Evolutionary conservation across 2,329 filamentous ascomycete species (phyloP).

Genomic region (Cercospora canescens): DNA sequence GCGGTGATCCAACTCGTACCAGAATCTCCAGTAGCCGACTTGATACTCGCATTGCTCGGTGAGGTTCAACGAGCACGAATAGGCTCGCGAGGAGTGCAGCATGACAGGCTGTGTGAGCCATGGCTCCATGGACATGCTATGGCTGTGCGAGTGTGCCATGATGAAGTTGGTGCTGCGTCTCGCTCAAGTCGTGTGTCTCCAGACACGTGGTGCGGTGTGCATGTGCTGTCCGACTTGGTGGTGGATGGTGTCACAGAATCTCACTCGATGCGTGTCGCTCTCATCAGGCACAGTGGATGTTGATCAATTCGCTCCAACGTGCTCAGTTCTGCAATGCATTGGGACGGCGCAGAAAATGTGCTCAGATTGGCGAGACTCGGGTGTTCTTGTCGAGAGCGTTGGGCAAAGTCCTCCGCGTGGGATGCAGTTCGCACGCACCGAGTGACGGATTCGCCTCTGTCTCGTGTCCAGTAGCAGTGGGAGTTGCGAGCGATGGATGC

Average conservation of each 20-base stretch:
- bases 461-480: neutral
- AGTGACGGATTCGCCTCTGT: conserved; percentile 3
- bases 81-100: conserved; percentile 41
- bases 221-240: neutral
- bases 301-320: conserved; percentile 1
- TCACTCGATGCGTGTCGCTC: neutral
- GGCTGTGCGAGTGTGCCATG: conserved; percentile 7
- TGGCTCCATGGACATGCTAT: conserved; percentile 19
- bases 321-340: conserved; percentile 7
- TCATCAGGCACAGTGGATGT: neutral
- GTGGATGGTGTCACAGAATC: neutral
- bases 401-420: neutral
- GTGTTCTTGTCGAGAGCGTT: neutral
- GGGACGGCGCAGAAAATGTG: conserved; percentile 3
- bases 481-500: neutral
- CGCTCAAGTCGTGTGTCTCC: neutral
- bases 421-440: neutral
- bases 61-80: conserved; percentile 34
- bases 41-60: conserved; percentile 50
- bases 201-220: neutral
- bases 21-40: conserved; percentile 50
- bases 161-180: neutral
- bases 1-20: conserved; percentile 57
- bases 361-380: conserved; percentile 2
- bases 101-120: conserved; percentile 47